These are phyloP conservation scores for Glonium stellatum DNA, from an alignment of 495 filamentous ascomycete genomes.

Conservation along the genomic window DNA sequence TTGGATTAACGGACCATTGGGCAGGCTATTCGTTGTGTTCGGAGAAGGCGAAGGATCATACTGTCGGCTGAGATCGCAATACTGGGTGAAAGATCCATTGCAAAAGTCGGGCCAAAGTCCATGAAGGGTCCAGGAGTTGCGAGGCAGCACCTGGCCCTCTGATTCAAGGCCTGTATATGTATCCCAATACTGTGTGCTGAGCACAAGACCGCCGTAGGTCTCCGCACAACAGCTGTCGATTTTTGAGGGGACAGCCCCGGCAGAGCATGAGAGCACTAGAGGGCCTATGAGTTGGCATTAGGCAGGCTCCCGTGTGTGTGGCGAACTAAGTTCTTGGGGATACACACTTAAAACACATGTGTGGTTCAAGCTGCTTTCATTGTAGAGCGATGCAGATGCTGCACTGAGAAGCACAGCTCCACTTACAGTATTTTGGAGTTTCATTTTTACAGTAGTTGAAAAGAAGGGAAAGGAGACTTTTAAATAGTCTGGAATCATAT, in stretches of 20 bases:
- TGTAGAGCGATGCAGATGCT: slow-evolving; percentile 7
- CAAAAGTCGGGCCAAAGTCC: slow-evolving; percentile 50
- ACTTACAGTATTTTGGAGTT: neutral
- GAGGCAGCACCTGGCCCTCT: slow-evolving; percentile 43
- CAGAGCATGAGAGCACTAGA: slow-evolving; percentile 42
- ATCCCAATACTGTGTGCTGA: slow-evolving; percentile 48
- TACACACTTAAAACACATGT: slow-evolving; percentile 36
- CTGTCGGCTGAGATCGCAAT: slow-evolving; percentile 47
- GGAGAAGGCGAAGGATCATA: slow-evolving; percentile 46
- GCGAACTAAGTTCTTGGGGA: neutral
- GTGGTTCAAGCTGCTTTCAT: slow-evolving; percentile 40
- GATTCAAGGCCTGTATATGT: slow-evolving; percentile 46
- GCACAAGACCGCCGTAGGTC: slow-evolving; percentile 46
- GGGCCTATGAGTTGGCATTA: neutral
- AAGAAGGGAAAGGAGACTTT: neutral
- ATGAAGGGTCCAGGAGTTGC: slow-evolving; percentile 44
- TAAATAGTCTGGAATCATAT: neutral
- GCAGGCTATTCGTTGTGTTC: slow-evolving; percentile 44
- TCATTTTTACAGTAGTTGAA: slow-evolving; percentile 3
- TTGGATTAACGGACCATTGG: slow-evolving; percentile 11
- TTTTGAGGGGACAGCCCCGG: slow-evolving; percentile 34
- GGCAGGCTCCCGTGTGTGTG: neutral
- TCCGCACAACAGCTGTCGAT: slow-evolving; percentile 48
- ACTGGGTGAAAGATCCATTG: slow-evolving; percentile 47
- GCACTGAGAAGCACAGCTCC: slow-evolving; percentile 2